Conservation (phyloP, 495 filamentous ascomycete genomes). For the Astrothelium subdiscretum region DNA sequence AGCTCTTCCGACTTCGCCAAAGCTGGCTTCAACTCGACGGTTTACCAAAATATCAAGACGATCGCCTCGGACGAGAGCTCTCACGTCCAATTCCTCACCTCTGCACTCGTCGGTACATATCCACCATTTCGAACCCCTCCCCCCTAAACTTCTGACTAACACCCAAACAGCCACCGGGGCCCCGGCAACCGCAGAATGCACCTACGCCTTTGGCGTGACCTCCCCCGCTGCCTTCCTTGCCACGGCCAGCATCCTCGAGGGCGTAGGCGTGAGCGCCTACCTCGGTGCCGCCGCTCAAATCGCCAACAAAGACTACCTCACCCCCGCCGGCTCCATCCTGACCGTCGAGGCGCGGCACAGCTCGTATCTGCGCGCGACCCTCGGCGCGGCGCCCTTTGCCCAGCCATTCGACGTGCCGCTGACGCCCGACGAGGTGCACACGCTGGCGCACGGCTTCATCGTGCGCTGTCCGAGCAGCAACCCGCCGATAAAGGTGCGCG, state of each 20-base stretch:
- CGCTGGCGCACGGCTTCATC: slow-evolving; percentile 50
- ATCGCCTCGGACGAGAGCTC: slow-evolving; percentile 44
- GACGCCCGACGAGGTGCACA: slow-evolving; percentile 46
- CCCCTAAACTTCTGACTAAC: neutral
- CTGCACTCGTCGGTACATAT: slow-evolving; percentile 28
- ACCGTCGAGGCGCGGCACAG: slow-evolving; percentile 52
- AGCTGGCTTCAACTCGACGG: slow-evolving; percentile 37
- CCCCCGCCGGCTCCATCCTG: slow-evolving; percentile 50
- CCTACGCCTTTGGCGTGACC: slow-evolving; percentile 45
- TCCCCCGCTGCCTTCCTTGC: slow-evolving; percentile 39
- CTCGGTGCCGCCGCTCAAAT: slow-evolving; percentile 50
- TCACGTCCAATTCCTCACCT: slow-evolving; percentile 46
- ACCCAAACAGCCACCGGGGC: slow-evolving; percentile 30
- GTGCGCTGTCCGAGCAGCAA: slow-evolving; percentile 42
- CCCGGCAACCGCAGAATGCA: slow-evolving; percentile 40
- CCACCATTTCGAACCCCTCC: neutral
- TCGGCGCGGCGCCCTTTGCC: slow-evolving; percentile 39
- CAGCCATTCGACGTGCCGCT: slow-evolving; percentile 48
- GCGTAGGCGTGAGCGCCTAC: slow-evolving; percentile 34
- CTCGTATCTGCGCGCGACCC: slow-evolving; percentile 42
- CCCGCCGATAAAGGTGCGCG: slow-evolving; percentile 43
- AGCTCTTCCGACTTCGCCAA: slow-evolving; percentile 37
- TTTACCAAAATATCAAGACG: slow-evolving; percentile 42
- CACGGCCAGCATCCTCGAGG: slow-evolving; percentile 43
- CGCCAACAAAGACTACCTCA: slow-evolving; percentile 39